Percentiles rank a stretch among this genome's conserved stretches.
Evolutionary conservation across 202 grass and related monocot genomes (phyloP).

Genomic region (Musa balbisiana): DNA sequence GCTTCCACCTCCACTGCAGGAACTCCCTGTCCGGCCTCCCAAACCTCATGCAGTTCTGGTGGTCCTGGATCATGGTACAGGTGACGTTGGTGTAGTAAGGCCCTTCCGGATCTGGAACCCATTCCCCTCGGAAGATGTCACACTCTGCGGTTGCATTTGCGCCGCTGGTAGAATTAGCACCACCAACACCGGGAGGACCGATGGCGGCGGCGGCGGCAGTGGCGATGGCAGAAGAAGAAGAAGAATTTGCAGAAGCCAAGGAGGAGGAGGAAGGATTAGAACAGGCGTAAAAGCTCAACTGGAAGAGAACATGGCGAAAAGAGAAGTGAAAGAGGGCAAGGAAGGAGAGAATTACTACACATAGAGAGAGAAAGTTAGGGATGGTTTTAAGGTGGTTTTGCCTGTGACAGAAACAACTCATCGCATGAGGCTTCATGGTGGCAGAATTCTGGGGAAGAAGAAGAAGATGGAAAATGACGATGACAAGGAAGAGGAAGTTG

Average conservation of each 20-base stretch:
- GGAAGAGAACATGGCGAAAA: neutral
- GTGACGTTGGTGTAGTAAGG: conserved; percentile 54
- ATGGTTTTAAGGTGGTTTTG: neutral
- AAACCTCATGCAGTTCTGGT: conserved; percentile 75
- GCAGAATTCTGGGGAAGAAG: neutral
- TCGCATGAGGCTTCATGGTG: neutral
- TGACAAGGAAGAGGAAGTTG: neutral
- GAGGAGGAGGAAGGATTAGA: neutral
- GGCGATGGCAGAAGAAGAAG: neutral
- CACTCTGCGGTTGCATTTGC: neutral
- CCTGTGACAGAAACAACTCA: neutral
- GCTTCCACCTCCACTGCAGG: conserved; percentile 51
- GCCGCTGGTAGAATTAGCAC: neutral
- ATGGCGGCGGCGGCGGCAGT: neutral
- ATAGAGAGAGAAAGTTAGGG: neutral
- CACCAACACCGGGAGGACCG: too few species aligned
- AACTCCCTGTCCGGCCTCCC: conserved; percentile 45
- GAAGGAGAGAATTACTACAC: neutral
- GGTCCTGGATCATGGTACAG: conserved; percentile 57
- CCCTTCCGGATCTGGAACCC: conserved; percentile 26
- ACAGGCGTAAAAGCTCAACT: neutral
- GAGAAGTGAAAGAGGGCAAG: conserved; percentile 9
- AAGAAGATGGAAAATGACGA: neutral
- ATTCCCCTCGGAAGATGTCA: conserved; percentile 43
- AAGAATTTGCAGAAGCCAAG: neutral